A percentile compares a stretch with the other conserved stretches of the same genome.
These are phyloP conservation scores for Oxalis stricta DNA, from an alignment of 441 rosid genomes.

Conservation along the genomic window DNA sequence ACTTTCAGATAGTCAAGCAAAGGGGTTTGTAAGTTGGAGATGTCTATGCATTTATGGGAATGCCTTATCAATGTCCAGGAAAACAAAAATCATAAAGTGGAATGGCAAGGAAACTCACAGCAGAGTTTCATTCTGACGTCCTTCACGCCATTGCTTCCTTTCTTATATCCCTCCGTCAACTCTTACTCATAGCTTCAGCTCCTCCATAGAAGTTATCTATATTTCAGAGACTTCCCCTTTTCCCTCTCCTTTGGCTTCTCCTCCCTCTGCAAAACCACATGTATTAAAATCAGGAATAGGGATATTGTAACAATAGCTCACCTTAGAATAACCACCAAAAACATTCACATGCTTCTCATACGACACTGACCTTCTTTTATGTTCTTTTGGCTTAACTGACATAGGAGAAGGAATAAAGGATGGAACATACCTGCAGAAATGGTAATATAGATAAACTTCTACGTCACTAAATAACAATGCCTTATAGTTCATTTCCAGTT, in stretches of 20 bases:
- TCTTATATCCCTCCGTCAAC: slow-evolving; percentile 92
- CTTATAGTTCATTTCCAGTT: slow-evolving; percentile 1
- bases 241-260: slow-evolving; percentile 62
- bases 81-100: no score
- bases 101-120: slow-evolving; percentile 46
- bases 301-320: no score
- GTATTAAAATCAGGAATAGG: slow-evolving; percentile 5
- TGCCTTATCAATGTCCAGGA: no score
- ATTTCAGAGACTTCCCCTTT: slow-evolving; percentile 80
- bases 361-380: slow-evolving; percentile 61
- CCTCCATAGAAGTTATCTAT: slow-evolving; percentile 97
- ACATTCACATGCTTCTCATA: no score
- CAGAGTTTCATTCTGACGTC: slow-evolving; percentile 52
- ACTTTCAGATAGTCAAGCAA: no score
- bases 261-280: slow-evolving; percentile 47
- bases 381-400: slow-evolving; percentile 78
- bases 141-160: slow-evolving; percentile 65
- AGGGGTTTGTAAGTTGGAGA: no score
- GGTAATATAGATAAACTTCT: slow-evolving; percentile 32
- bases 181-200: slow-evolving; percentile 98
- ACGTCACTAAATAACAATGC: slow-evolving; percentile 11
- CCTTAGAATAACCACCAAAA: neutral
- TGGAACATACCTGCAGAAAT: slow-evolving; percentile 88
- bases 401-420: slow-evolving; percentile 92
- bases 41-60: neutral